These are phyloP conservation scores for Neocatenulostroma microsporum DNA, from an alignment of 2,329 filamentous ascomycete species.

Conservation along the genomic window DNA sequence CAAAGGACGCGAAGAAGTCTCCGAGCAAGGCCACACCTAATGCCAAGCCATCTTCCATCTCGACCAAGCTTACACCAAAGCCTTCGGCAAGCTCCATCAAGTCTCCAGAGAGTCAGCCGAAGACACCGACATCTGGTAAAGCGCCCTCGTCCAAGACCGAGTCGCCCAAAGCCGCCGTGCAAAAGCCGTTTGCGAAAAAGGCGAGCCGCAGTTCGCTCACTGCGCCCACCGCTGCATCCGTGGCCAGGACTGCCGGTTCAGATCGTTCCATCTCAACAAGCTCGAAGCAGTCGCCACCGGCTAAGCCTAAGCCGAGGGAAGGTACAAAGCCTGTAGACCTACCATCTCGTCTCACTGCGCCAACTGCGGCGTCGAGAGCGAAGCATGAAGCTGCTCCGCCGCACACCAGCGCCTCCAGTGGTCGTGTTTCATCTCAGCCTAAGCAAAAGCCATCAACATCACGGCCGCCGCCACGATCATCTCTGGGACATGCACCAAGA, in stretches of 20 bases:
- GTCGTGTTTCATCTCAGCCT: conserved; percentile 22
- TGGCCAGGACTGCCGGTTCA: conserved; percentile 18
- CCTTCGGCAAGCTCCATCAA: conserved; percentile 9
- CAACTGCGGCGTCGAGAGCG: conserved; percentile 61
- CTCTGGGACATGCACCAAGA: conserved; percentile 21
- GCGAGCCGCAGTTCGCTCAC: conserved; percentile 28
- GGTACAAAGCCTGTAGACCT: conserved; percentile 61
- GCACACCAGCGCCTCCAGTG: conserved; percentile 16
- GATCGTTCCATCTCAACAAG: conserved; percentile 15
- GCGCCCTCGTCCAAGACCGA: conserved; percentile 14
- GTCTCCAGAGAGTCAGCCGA: conserved; percentile 14
- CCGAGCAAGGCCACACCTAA: conserved; percentile 7
- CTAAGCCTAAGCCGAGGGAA: conserved; percentile 50
- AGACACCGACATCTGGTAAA: conserved; percentile 13
- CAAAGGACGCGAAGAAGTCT: conserved; percentile 5
- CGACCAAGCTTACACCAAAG: conserved; percentile 15
- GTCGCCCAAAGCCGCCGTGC: conserved; percentile 3
- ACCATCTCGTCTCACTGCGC: conserved; percentile 59
- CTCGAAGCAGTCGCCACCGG: conserved; percentile 10
- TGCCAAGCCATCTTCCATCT: conserved; percentile 12
- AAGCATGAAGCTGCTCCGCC: conserved; percentile 41
- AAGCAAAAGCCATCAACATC: conserved; percentile 23
- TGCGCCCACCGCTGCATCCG: conserved; percentile 28
- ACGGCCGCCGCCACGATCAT: conserved; percentile 31
- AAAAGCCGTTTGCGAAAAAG: conserved; percentile 19